These are phyloP conservation scores for Cladosporium phlei DNA, from an alignment of 2,329 filamentous ascomycete genomes.

Conservation along the genomic window DNA sequence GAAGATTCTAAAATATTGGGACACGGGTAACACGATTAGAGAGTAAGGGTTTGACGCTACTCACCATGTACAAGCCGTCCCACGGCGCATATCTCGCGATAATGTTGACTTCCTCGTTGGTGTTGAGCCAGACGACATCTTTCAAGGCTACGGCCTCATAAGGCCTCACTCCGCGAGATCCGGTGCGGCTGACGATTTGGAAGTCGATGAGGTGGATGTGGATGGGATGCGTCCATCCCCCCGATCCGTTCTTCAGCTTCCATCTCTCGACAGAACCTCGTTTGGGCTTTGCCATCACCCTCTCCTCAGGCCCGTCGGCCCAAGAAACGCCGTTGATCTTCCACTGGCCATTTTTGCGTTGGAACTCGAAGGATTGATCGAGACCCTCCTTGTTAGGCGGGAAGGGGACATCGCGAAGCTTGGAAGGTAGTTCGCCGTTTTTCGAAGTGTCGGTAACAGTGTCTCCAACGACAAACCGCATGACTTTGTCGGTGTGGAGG, in stretches of 20 bases:
- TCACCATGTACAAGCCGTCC: conserved; percentile 45
- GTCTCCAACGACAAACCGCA: conserved; percentile 45
- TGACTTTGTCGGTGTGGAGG: conserved; percentile 48
- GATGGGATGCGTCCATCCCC: conserved; percentile 46
- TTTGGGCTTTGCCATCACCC: conserved; percentile 31
- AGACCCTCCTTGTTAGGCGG: conserved; percentile 35
- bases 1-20: no score
- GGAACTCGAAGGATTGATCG: conserved; percentile 45
- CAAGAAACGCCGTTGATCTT: conserved; percentile 47
- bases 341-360: conserved; percentile 42
- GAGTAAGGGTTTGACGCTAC: no score
- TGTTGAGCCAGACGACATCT: conserved; percentile 54
- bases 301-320: conserved; percentile 28
- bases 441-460: conserved; percentile 34
- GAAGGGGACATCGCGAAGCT: conserved; percentile 26
- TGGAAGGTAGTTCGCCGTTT: conserved; percentile 37
- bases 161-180: conserved; percentile 37
- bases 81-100: conserved; percentile 50
- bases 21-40: no score
- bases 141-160: conserved; percentile 55
- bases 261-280: conserved; percentile 36
- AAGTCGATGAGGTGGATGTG: conserved; percentile 43
- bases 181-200: conserved; percentile 48
- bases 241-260: conserved; percentile 42
- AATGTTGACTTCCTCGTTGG: conserved; percentile 48